phyloP scores from a whole-genome alignment of 163 green algal genomes.

The Scenedesmus sp. region DNA sequence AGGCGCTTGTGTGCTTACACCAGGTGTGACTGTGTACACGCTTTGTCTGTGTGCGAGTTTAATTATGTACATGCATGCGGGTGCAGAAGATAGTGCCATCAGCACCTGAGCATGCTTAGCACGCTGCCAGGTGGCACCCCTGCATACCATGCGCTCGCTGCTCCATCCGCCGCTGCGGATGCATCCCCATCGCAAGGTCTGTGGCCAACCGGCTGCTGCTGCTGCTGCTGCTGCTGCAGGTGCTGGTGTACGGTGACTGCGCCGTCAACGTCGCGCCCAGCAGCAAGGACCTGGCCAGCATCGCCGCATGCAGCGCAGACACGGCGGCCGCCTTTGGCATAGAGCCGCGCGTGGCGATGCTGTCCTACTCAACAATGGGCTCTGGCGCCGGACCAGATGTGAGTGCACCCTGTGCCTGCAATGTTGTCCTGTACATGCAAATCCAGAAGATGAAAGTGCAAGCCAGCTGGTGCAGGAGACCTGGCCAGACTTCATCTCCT shows the following conservation, averaged over 20 bases:
- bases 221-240: constrained; percentile 65
- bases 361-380: constrained; percentile 92
- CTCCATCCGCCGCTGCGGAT: no score
- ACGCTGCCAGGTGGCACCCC: no score
- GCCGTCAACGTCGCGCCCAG: constrained; percentile 89
- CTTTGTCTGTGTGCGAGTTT: no score
- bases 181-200: no score
- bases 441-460: constrained; percentile 82
- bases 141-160: neutral
- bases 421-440: constrained; percentile 32
- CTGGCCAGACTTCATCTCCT: constrained; percentile 81
- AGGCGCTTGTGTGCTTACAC: no score
- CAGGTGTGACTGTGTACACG: no score
- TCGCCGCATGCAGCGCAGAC: constrained; percentile 74
- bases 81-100: no score
- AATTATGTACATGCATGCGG: no score
- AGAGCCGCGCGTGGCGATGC: constrained; percentile 89
- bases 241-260: constrained; percentile 95
- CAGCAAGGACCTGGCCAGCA: constrained; percentile 84
- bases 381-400: constrained; percentile 82
- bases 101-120: no score
- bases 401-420: neutral
- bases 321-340: constrained; percentile 90
- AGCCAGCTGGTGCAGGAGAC: no score
- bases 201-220: constrained; percentile 21